Percentiles rank a stretch among this genome's conserved stretches.
These are phyloP conservation scores for Moesziomyces globuligerus DNA, from an alignment of 1,284 basidiomycete genomes.

Conservation along the genomic window DNA sequence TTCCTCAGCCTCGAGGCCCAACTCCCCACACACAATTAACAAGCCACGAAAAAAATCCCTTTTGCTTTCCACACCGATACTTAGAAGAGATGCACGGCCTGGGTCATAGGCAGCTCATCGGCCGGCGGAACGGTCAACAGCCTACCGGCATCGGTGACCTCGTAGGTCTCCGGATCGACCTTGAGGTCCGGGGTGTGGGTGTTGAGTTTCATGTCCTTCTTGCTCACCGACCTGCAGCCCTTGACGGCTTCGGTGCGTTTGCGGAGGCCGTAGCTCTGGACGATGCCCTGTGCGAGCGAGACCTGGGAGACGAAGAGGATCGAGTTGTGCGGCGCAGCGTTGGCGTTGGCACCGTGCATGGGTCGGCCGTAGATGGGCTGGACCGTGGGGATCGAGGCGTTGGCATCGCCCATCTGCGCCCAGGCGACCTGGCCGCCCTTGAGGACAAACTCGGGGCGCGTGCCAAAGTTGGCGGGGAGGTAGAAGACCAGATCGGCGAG, in stretches of 20 bases:
- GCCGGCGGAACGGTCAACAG: slow-evolving; percentile 56
- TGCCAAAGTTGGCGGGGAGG: slow-evolving; percentile 91
- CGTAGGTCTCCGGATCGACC: slow-evolving; percentile 88
- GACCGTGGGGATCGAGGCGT: slow-evolving; percentile 85
- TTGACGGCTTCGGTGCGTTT: slow-evolving; percentile 82
- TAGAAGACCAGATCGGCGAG: slow-evolving; percentile 95
- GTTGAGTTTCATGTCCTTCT: slow-evolving; percentile 95
- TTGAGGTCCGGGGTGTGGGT: slow-evolving; percentile 79
- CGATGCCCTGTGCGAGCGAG: slow-evolving; percentile 69
- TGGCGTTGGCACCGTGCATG: slow-evolving; percentile 86
- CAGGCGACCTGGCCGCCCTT: slow-evolving; percentile 94
- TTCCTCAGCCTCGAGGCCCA: slow-evolving; percentile 5
- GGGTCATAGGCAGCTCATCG: slow-evolving; percentile 56
- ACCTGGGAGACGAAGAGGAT: slow-evolving; percentile 76
- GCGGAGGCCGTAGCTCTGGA: slow-evolving; percentile 77
- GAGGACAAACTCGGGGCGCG: slow-evolving; percentile 89
- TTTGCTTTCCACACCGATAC: neutral
- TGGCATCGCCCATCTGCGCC: slow-evolving; percentile 92
- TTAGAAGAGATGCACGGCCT: slow-evolving; percentile 36
- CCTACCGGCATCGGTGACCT: slow-evolving; percentile 53
- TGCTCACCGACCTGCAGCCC: slow-evolving; percentile 79
- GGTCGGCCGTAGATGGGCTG: slow-evolving; percentile 85
- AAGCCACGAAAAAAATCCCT: neutral
- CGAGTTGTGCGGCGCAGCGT: slow-evolving; percentile 81
- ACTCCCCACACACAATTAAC: neutral